Conservation (phyloP, 176 grass and related monocot genomes). For the Rhynchospora pubera region DNA sequence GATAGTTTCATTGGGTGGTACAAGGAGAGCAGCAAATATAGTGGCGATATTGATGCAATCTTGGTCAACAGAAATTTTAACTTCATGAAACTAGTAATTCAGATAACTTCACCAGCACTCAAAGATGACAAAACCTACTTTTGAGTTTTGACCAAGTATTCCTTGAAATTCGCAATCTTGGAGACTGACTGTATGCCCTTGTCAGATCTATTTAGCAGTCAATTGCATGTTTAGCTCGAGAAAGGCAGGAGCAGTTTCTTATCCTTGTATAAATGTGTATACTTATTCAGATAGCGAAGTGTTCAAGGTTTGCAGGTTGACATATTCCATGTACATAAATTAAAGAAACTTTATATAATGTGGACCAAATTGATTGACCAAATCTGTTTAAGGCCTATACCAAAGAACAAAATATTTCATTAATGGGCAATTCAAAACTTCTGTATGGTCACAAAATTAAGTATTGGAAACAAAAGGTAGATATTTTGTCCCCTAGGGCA, state of each 20-base stretch:
- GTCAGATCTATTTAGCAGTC: neutral
- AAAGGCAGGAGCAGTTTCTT: neutral
- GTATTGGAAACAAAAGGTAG: neutral
- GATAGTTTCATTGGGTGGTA: neutral
- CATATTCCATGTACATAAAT: neutral
- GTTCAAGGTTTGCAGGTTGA: neutral
- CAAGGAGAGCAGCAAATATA: neutral
- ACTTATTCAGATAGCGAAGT: neutral
- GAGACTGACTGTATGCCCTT: neutral
- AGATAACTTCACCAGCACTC: neutral
- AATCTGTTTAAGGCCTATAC: neutral
- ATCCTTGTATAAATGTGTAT: neutral
- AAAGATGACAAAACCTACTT: constrained; percentile 7
- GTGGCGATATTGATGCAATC: too few relatives aligned
- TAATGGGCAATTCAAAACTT: neutral
- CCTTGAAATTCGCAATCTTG: neutral
- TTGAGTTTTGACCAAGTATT: constrained; percentile 11
- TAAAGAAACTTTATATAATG: too few relatives aligned
- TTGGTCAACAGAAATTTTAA: neutral
- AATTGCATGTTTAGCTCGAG: neutral
- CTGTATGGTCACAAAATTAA: neutral
- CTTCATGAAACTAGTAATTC: neutral
- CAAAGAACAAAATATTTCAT: neutral
- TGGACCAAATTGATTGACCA: neutral
- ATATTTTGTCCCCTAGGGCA: neutral